Evolutionary conservation across 805 yeast genomes (phyloP), one percentile per base, ranked within the genome.

Genomic region (Blastobotrys attinorum): DNA sequence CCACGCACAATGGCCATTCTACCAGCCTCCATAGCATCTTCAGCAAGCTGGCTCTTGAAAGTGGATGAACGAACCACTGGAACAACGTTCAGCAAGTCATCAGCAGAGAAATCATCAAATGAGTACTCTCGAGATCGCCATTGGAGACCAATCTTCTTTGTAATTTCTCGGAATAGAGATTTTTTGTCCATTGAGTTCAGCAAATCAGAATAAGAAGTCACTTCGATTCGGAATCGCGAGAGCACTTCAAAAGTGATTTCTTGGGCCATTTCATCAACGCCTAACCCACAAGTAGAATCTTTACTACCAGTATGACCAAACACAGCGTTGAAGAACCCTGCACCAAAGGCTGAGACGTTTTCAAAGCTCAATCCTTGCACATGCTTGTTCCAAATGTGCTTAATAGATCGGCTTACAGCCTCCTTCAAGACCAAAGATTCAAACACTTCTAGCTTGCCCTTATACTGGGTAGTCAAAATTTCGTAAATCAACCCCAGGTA

Each of bases 71-170:
- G 85, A 49, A 85, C 69, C n/a, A 77, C 61, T 29, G 97, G 97
- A 33, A 78, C 77, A 44, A 92, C 69, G 22, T 79, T 69, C 21
- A 77, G 55, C 40, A 90, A 71, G 59, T 88, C 95, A 16, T 71
- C 76, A 15, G 77, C 66, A 54, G 77, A 75, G 8, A 81, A 76
- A 15, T 17, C 65, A 31, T 44, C 47, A 60, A 77, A 76, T 10
- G 60, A 65, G 57, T 76, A 79, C 8, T 65, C 58, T 48, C 65
- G 72, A 8, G 74, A 69, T 47, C 69, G 65, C 84, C 95, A 81
- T 68, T 92, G 98, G 42, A 90, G 76, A 64, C 97, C 97, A 53
- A 80, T 76, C 63, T 84, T 83, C 43, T 69, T 55, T 8, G 96
- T 79, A 50, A 88, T 70, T 52, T 81, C 83, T 65, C 89, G 79